Evolutionary conservation across 495 filamentous ascomycete species (phyloP), one percentile per base, ranked within the genome.

Genomic region (Beverwykella pulmonaria): DNA sequence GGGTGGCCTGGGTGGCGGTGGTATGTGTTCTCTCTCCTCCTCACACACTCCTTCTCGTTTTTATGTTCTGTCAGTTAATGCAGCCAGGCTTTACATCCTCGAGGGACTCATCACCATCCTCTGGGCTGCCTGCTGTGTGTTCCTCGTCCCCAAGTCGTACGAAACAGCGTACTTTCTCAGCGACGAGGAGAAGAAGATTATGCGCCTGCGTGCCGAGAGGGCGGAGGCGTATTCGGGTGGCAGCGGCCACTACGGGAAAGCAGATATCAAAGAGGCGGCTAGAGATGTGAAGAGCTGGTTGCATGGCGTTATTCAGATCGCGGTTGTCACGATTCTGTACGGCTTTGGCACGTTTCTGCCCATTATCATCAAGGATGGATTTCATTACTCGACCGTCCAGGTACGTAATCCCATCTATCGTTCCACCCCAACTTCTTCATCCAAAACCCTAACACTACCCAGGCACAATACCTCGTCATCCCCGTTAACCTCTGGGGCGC

Each of bases 101-200:
- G 77, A 79, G 68, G 77, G 78, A 22, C 53, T 74, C 10, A 74
- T 75, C 26, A 79, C 77, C 10, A 61, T 80, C 36, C 60, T 71
- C 15, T 68, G 73, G 36, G 75, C 75, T 23, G 47, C 34, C 14
- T 20, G 68, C 9, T 74, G 73, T 62, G 63, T 73, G 47, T 76
- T 75, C 62, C 49, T 79, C 12, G 71, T 79, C 25, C 76, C 76
- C 19, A 70, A 71, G 17, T 71, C 67, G 49, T 78, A 76, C 49
- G 73, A 75, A 27, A 79, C 74, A 8, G 77, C 77, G 2, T 78
- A 78, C 47, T 71, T 71, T 36, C 63, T 71, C 58, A 67, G 23
- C 19, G 56, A 48, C 9, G 30, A 17, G 10, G 68, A 71, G 10
- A 71, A 71, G 47, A 46, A 57, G 7, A 71, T 71, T 59, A 71